Percentiles rank a stretch among this genome's conserved stretches.
phyloP scores from a whole-genome alignment of 805 yeast genomes.

The Ogataea pignaliae region DNA sequence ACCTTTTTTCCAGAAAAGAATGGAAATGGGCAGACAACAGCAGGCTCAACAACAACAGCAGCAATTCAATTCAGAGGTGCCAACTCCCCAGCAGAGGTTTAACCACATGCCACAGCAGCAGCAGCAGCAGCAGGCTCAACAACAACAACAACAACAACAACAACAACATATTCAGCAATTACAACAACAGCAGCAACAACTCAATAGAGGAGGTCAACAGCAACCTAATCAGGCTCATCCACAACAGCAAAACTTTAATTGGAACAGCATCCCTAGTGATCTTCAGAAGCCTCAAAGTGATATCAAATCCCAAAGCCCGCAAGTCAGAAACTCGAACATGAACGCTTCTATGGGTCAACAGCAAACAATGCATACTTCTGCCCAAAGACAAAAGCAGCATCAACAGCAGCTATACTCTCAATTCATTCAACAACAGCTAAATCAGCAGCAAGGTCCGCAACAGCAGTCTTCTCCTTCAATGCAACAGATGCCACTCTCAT shows the following conservation, averaged over 20 bases:
- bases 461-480: slow-evolving; percentile 17
- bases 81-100: slow-evolving; percentile 2
- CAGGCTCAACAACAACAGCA: slow-evolving; percentile 17
- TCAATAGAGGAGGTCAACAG: slow-evolving; percentile 1
- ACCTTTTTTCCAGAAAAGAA: slow-evolving; percentile 24
- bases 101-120: neutral
- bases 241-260: slow-evolving; percentile 6
- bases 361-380: neutral
- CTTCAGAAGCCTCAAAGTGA: neutral
- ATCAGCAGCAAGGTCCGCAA: slow-evolving; percentile 14
- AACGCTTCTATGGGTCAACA: slow-evolving; percentile 1
- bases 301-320: neutral
- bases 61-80: slow-evolving; percentile 4
- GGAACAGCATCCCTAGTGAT: neutral
- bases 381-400: slow-evolving; percentile 10
- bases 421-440: slow-evolving; percentile 20
- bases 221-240: neutral
- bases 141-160: neutral
- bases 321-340: neutral
- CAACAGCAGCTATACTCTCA: slow-evolving; percentile 16
- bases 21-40: slow-evolving; percentile 24
- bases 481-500: no score
- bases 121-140: neutral
- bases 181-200: slow-evolving; percentile 5
- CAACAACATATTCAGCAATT: slow-evolving; percentile 3